These are phyloP conservation scores for Fraxinus americana DNA, from an alignment of 257 asterid genomes.

Conservation along the genomic window DNA sequence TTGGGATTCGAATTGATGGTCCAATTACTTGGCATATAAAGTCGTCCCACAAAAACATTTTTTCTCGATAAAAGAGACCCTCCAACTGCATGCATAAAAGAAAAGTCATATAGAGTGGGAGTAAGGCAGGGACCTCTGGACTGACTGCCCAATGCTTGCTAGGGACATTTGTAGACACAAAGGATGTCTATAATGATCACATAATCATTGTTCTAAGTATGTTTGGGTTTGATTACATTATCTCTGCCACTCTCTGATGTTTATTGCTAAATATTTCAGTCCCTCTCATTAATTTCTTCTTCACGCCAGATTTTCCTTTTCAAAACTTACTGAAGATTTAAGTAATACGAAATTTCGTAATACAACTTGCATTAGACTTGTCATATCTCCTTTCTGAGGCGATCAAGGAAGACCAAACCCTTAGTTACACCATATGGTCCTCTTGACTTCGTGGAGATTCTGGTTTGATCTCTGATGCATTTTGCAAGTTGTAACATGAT, in stretches of 20 bases:
- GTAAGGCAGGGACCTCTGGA: neutral
- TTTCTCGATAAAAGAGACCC: too few relatives aligned
- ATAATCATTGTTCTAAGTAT: conserved; percentile 44
- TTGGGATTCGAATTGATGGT: too few relatives aligned
- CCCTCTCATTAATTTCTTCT: conserved; percentile 8
- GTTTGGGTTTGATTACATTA: conserved; percentile 1
- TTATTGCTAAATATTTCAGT: conserved; percentile 1
- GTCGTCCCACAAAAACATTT: too few relatives aligned
- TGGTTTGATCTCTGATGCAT: too few relatives aligned
- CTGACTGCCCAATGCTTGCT: conserved; percentile 14
- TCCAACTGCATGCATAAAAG: neutral
- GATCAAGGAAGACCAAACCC: too few relatives aligned
- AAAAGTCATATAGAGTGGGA: neutral
- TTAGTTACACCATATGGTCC: too few relatives aligned
- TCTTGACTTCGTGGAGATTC: too few relatives aligned
- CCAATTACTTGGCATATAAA: too few relatives aligned
- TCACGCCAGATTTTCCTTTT: conserved; percentile 24
- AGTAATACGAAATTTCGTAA: neutral
- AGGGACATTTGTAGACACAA: conserved; percentile 23
- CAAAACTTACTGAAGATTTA: neutral
- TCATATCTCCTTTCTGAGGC: too few relatives aligned
- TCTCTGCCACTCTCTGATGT: neutral
- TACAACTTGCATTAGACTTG: too few relatives aligned
- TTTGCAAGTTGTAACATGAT: too few relatives aligned
- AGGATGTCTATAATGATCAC: conserved; percentile 39